Conservation (phyloP, 768 basidiomycete species). For the Amanita fuliginea region DNA sequence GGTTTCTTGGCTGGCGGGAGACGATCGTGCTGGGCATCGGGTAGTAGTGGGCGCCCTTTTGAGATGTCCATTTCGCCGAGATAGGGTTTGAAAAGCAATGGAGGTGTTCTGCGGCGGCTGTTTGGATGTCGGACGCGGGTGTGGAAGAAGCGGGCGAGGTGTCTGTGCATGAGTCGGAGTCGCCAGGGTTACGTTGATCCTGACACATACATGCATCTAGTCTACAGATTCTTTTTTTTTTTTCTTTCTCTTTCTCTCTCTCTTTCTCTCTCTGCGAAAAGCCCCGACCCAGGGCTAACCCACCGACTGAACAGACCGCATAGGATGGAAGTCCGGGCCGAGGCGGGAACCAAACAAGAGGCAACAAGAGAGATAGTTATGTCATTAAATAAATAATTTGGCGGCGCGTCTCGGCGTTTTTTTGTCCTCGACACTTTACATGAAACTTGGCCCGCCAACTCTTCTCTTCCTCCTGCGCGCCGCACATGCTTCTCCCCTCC, state of each 20-base stretch:
- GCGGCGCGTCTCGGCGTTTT: background rate
- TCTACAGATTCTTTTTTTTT: too few species aligned
- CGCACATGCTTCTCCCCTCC: background rate
- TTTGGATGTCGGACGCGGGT: background rate
- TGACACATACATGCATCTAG: too few species aligned
- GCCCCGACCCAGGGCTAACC: too few species aligned
- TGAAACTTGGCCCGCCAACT: background rate
- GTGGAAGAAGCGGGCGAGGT: too few species aligned
- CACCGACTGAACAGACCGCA: too few species aligned
- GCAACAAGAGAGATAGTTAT: background rate
- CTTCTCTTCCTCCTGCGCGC: slow-evolving; percentile 2
- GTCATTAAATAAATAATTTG: too few species aligned
- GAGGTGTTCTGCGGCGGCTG: background rate
- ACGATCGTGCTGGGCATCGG: slow-evolving; percentile 11
- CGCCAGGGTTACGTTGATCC: too few species aligned
- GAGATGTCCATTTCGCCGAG: background rate
- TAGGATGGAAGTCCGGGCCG: too few species aligned
- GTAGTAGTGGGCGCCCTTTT: slow-evolving; percentile 5
- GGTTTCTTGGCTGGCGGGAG: slow-evolving; percentile 19
- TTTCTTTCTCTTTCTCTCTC: too few species aligned
- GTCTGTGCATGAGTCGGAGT: too few species aligned
- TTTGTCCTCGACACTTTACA: background rate
- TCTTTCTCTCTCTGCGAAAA: too few species aligned
- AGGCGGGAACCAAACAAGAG: background rate
- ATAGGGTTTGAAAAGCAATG: background rate